Base-by-base conservation (phyloP, 306 rosid genomes). In the Vigna trinervia region DNA sequence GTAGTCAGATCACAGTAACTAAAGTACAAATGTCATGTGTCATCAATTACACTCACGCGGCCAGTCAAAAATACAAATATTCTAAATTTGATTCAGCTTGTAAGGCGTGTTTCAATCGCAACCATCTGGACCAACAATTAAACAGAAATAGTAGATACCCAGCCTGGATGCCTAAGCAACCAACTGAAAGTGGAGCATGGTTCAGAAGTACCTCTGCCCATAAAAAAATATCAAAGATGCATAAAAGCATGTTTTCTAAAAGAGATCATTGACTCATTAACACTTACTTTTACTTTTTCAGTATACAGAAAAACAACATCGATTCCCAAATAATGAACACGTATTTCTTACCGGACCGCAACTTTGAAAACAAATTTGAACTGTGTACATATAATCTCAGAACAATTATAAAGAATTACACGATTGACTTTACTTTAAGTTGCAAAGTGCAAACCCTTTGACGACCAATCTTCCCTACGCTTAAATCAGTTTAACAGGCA, bases 141-240 rank as follows among this genome's bases (percentile, higher is more conserved):
- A 69, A 65, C 56, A 43, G 26, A 81, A 81, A 38, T 61, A 63
- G 85, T 83, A 88, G 76, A 80, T 78, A 69, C 75, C 83, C 81
- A 69, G 53, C 66, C 36, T 60, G 82, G 74, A 79, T 78, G 75
- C 53, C 32, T 65, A 39, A 65, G 52, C 17, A 65, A 82, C 70
- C 65, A 81, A 78, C 79, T 59, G 48, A 80, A 70, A 80, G 73
- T 83, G 81, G 84, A 84, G 71, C 87, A 81, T 66, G 70, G 68
- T 64, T 78, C 45, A 76, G 65, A 89, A 53, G 41, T 81, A 69
- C 74, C 66, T 76, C 70, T 69, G 34, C 83, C 50, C 15, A 3
- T 74, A 43, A 69, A 76, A 76, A 78, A 85, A 80, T 75, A 57
- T 32, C 80, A 72, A 73, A 84, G 62, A 68, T 39, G 73, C 80